These are phyloP conservation scores for Epichloe amarillans DNA, from an alignment of 2,329 filamentous ascomycete species.

Conservation along the genomic window DNA sequence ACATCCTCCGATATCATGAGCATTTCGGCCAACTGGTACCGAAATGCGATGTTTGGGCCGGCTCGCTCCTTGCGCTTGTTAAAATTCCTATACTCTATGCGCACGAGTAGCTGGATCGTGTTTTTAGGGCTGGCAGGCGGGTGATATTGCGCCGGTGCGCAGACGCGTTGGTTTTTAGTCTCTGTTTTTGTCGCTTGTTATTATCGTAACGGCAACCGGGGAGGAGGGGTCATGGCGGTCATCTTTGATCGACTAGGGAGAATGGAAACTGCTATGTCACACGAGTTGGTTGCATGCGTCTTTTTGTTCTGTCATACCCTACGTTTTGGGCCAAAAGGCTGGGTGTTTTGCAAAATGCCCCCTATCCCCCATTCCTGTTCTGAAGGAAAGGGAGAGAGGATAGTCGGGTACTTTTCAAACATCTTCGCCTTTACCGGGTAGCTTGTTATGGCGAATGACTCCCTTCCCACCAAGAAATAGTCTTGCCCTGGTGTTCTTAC, in stretches of 20 bases:
- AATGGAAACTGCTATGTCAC: conserved; percentile 6
- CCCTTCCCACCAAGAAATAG: not conserved
- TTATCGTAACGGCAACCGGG: conserved; percentile 16
- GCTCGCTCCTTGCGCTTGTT: conserved; percentile 8
- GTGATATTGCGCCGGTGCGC: conserved; percentile 20
- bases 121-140: conserved; percentile 22
- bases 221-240: conserved; percentile 12
- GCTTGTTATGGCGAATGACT: conserved; percentile 1
- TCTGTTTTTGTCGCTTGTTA: conserved; percentile 13
- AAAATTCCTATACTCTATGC: conserved; percentile 6
- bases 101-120: conserved; percentile 14
- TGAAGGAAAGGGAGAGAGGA: not conserved
- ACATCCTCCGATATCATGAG: conserved; percentile 23
- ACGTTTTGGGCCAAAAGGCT: conserved; percentile 3
- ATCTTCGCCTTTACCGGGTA: not conserved
- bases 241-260: conserved; percentile 7
- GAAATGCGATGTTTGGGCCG: conserved; percentile 20
- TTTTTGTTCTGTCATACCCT: conserved; percentile 4
- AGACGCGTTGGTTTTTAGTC: conserved; percentile 17
- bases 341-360: not conserved
- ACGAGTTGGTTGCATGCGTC: conserved; percentile 5
- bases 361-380: not conserved
- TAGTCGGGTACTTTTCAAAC: not conserved
- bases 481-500: not conserved
- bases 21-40: conserved; percentile 23